phyloP scores from a whole-genome alignment of 106 monocot genomes.

The Cymbidium sinense region DNA sequence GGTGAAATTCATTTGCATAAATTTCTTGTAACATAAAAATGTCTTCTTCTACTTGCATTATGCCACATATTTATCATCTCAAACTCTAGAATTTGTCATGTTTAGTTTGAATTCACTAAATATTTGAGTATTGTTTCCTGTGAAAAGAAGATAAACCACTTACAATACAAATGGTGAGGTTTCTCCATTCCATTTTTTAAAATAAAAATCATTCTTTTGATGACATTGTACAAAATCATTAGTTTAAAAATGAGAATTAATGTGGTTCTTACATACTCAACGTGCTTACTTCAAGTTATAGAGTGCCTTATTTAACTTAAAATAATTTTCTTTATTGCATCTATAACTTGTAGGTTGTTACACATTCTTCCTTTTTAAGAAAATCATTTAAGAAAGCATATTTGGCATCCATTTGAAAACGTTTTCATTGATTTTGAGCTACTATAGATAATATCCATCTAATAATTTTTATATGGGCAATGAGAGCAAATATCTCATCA shows the following conservation, averaged over 20 bases:
- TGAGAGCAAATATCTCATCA: neutral
- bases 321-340: neutral
- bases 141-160: constrained; percentile 14
- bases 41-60: constrained; percentile 1
- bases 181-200: neutral
- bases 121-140: neutral
- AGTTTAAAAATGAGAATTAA: neutral
- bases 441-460: neutral
- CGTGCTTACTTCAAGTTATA: neutral
- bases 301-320: neutral
- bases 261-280: no score
- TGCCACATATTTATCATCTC: no score
- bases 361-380: neutral
- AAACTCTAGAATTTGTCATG: constrained; percentile 1
- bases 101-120: constrained; percentile 4
- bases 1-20: no score
- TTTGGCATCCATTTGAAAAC: neutral
- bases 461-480: neutral
- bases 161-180: neutral
- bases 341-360: neutral
- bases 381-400: no score
- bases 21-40: no score
- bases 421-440: neutral
- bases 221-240: constrained; percentile 7
- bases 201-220: constrained; percentile 5